These are phyloP conservation scores for Choricystis sp. DNA, from an alignment of 139 green algal species.

Conservation along the genomic window DNA sequence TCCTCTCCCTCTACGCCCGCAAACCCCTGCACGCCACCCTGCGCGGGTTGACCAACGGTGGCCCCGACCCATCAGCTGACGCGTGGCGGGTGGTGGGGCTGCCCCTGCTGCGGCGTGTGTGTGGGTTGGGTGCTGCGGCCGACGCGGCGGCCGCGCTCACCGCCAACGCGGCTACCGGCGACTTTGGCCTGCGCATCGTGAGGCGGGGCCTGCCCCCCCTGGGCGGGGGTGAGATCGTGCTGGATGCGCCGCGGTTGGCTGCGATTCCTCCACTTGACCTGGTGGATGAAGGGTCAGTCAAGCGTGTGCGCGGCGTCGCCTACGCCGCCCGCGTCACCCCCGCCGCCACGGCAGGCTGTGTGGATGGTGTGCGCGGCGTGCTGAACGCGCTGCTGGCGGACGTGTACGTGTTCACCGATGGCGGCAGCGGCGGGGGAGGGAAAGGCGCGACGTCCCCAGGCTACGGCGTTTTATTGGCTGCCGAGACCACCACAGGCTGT, in stretches of 20 bases:
- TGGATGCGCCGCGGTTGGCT: conserved; percentile 45
- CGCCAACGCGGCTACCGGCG: no score
- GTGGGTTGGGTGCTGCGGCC: conserved; percentile 36
- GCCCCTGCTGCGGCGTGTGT: conserved; percentile 60
- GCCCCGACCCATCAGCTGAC: conserved; percentile 65
- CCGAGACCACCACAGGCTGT: conserved; percentile 82
- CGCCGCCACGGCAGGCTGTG: conserved; percentile 78
- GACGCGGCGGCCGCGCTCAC: conserved; percentile 13
- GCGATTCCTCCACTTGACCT: conserved; percentile 39
- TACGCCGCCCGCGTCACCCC: conserved; percentile 62
- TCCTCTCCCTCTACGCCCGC: conserved; percentile 81
- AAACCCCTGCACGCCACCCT: conserved; percentile 71
- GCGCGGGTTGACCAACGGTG: conserved; percentile 82
- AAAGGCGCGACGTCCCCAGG: conserved; percentile 72
- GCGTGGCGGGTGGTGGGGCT: conserved; percentile 76
- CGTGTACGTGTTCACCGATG: conserved; percentile 98
- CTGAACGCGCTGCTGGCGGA: conserved; percentile 89
- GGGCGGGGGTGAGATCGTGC: conserved; percentile 71
- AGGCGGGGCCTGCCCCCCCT: conserved; percentile 51
- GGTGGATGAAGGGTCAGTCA: conserved; percentile 87
- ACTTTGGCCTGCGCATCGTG: conserved; percentile 13
- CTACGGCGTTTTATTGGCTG: conserved; percentile 86
- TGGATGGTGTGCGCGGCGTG: conserved; percentile 64
- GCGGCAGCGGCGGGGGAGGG: no score
- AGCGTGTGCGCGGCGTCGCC: conserved; percentile 84